Base-by-base conservation (phyloP, 371 early-diverging fungal genomes). In the Cladochytrium tenue region DNA sequence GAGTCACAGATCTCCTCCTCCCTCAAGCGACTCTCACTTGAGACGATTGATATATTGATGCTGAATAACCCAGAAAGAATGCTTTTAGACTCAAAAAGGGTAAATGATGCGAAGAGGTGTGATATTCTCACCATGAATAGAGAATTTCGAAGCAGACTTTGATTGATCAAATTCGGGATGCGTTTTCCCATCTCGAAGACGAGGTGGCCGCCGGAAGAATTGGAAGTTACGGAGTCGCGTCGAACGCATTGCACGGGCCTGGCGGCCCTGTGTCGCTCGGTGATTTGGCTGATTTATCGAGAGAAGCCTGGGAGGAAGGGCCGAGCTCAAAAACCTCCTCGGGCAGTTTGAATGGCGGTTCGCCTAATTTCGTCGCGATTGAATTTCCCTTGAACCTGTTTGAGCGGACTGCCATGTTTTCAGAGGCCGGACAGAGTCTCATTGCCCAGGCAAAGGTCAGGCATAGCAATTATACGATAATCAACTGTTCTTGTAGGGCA, bases 1-100 rank as follows among this genome's bases (percentile, higher is more conserved):
- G 84, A 87, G 60, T 53, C 72, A 3, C 85, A 89, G 61, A 81
- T 92, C 35, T 70, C 80, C 0, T 66, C 63, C 15, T 89, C 90
- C 0, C 74, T 92, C n/a, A 69, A 78, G 4, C 76, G 91, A 26
- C 71, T 91, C 50, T 69, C 81, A 23, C 74, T 89, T 13, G 72
- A 87, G 27, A 79, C 76, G 34, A 56, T 91, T 43, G 92, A 92
- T 73, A 75, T 88, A 23, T 89, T 88, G 60, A 86, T 92, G 88
- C 71, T 92, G 59, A 92, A 92, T 75, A 86, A 86, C 56, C 92
- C 92, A 3, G 92, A 92, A 68, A 77, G 92, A 17, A 81, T 92
- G 87, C 30, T 90, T 36, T 25, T 26, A n/a, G 55, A 15, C 20
- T 3, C 27, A 53, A 62, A 43, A 7, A 7, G 20, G 43, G 43